Percentiles rank a stretch among this genome's conserved stretches.
Evolutionary conservation across 306 rosid species (phyloP).

Genomic region (Inga leiocalycina): DNA sequence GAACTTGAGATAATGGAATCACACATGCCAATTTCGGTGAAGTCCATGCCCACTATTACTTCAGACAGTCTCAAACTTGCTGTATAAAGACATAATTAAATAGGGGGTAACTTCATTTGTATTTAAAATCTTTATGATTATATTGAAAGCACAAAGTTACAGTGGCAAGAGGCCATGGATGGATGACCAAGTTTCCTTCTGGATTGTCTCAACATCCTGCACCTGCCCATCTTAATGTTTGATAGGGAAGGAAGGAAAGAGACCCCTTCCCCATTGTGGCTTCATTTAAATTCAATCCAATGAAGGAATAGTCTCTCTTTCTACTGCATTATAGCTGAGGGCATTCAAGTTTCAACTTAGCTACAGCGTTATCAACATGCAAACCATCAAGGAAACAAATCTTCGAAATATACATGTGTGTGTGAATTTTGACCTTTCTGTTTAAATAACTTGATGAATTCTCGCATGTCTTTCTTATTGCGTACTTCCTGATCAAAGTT

Average conservation of each 20-base stretch:
- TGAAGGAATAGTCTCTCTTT: neutral
- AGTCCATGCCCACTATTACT: constrained; percentile 4
- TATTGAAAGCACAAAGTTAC: constrained; percentile 24
- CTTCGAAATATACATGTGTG: no score
- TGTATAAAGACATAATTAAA: neutral
- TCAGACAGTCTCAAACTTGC: constrained; percentile 17
- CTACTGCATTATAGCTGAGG: neutral
- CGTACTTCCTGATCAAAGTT: constrained; percentile 17
- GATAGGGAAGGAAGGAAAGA: constrained; percentile 18
- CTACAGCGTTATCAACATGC: constrained; percentile 11
- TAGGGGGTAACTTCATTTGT: neutral
- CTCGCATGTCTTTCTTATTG: constrained; percentile 13
- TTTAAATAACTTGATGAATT: constrained; percentile 2
- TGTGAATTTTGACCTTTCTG: neutral
- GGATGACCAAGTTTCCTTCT: constrained; percentile 16
- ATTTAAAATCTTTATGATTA: constrained; percentile 2
- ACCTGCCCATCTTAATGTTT: constrained; percentile 10
- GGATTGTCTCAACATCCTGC: constrained; percentile 2
- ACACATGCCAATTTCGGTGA: constrained; percentile 17
- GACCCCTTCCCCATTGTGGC: constrained; percentile 2
- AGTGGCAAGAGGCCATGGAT: constrained; percentile 9
- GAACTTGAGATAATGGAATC: constrained; percentile 25
- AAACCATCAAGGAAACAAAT: constrained; percentile 7
- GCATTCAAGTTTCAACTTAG: constrained; percentile 9
- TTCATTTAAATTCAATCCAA: constrained; percentile 1